Conservation (phyloP, 1,139 yeast species). For the Lodderomyces metapsilosis region DNA sequence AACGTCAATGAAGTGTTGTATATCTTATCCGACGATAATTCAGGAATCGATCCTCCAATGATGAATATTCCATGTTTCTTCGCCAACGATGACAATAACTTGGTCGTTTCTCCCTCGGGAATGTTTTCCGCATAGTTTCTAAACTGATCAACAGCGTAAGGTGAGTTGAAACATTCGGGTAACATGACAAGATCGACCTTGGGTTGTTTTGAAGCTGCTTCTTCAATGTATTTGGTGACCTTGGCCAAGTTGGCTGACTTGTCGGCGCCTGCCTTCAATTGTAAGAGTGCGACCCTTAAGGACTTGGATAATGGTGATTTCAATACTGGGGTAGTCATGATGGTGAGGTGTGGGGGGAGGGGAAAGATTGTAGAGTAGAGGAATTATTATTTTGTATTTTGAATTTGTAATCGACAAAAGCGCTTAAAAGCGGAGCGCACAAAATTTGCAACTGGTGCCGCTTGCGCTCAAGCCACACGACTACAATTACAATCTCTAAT, state of each 20-base stretch:
- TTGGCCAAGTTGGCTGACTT: slow-evolving; percentile 58
- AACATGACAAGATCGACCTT: slow-evolving; percentile 62
- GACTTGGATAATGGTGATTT: slow-evolving; percentile 32
- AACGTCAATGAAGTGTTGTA: slow-evolving; percentile 85
- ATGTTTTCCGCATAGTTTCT: slow-evolving; percentile 77
- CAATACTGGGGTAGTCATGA: slow-evolving; percentile 20
- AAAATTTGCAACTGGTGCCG: no score
- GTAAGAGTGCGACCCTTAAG: slow-evolving; percentile 70
- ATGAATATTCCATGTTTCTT: slow-evolving; percentile 57
- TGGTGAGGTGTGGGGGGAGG: no score
- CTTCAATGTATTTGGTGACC: slow-evolving; percentile 47
- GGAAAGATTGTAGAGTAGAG: neutral
- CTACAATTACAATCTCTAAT: neutral
- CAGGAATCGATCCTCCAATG: slow-evolving; percentile 93
- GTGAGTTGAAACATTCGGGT: slow-evolving; percentile 95
- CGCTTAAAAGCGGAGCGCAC: neutral
- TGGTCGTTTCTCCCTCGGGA: slow-evolving; percentile 69
- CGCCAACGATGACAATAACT: slow-evolving; percentile 63
- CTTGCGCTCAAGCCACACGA: no score
- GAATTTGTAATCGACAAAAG: slow-evolving; percentile 1
- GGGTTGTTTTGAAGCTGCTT: slow-evolving; percentile 51
- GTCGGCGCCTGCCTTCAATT: slow-evolving; percentile 70
- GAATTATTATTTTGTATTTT: neutral
- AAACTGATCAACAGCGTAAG: slow-evolving; percentile 86
- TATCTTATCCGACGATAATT: slow-evolving; percentile 52